phyloP scores from a whole-genome alignment of 148 eudicot genomes.

The Polygonum maritimum region DNA sequence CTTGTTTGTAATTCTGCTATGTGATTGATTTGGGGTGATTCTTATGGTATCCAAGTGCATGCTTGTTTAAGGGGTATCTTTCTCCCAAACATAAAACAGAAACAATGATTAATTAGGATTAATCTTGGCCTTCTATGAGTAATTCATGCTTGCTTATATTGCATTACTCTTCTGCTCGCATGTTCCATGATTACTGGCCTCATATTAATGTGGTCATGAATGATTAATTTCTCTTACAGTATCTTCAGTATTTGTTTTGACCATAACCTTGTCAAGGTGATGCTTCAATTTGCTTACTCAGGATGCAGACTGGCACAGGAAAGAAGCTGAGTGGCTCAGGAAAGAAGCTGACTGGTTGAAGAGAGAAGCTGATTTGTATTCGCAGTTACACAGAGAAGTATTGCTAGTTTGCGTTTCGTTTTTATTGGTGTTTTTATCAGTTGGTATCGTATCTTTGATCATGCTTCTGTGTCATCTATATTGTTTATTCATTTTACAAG shows the following conservation, averaged over 20 bases:
- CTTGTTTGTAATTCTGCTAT: background rate
- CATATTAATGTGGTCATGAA: background rate
- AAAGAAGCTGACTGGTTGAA: conserved; percentile 34
- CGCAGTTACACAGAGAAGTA: conserved; percentile 43
- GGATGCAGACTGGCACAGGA: conserved; percentile 46
- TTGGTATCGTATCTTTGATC: background rate
- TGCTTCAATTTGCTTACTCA: conserved; percentile 18
- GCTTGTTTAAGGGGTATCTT: background rate
- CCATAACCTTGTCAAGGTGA: conserved; percentile 1
- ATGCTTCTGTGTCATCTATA: background rate
- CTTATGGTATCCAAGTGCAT: background rate
- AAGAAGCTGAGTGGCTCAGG: conserved; percentile 38
- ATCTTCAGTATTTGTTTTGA: background rate
- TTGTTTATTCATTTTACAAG: background rate
- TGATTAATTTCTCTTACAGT: background rate
- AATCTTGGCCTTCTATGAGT: background rate
- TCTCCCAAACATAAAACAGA: background rate
- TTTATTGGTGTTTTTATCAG: background rate
- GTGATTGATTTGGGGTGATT: background rate
- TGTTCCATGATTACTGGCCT: background rate
- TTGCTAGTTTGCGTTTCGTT: conserved; percentile 10
- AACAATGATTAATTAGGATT: background rate
- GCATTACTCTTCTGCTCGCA: background rate
- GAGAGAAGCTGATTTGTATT: conserved; percentile 46
- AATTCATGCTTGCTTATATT: background rate